Conservation (phyloP, 257 asterid genomes). For the Galeopsis tetrahit region DNA sequence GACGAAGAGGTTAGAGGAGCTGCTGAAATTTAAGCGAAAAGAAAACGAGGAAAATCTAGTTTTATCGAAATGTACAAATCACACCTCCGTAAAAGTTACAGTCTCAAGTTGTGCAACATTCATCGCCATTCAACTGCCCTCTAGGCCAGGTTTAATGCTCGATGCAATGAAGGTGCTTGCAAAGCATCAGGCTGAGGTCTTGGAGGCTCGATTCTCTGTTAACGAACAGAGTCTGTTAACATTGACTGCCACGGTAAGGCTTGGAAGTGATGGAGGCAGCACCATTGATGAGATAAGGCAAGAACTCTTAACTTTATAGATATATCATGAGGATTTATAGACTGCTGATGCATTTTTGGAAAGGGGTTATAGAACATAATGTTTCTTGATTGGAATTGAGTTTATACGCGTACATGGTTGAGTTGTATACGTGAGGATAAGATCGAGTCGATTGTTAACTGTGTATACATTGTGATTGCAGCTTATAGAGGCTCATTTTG, state of each 20-base stretch:
- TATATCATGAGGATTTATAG: conserved; percentile 7
- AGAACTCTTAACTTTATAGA: conserved; percentile 51
- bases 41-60: conserved; percentile 30
- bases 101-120: conserved; percentile 50
- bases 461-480: conserved; percentile 22
- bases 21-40: conserved; percentile 39
- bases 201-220: conserved; percentile 58
- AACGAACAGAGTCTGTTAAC: conserved; percentile 46
- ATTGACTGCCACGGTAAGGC: conserved; percentile 48
- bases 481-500: conserved; percentile 5
- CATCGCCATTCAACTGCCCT: conserved; percentile 53
- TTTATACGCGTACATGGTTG: neutral
- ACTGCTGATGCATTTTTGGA: conserved; percentile 6
- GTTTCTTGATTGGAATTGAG: conserved; percentile 16
- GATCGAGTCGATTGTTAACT: conserved; percentile 5
- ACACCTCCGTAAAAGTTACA: conserved; percentile 38
- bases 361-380: conserved; percentile 1
- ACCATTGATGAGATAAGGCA: conserved; percentile 48
- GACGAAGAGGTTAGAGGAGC: conserved; percentile 53
- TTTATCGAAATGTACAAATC: conserved; percentile 38
- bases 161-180: conserved; percentile 50
- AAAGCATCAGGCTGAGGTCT: conserved; percentile 57
- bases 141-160: conserved; percentile 43
- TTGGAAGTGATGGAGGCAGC: conserved; percentile 38
- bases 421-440: conserved; percentile 20